A percentile compares a stretch with the other conserved stretches of the same genome.
Evolutionary conservation across 495 filamentous ascomycete genomes (phyloP).

Genomic region (Astrothelium macrocarpum): DNA sequence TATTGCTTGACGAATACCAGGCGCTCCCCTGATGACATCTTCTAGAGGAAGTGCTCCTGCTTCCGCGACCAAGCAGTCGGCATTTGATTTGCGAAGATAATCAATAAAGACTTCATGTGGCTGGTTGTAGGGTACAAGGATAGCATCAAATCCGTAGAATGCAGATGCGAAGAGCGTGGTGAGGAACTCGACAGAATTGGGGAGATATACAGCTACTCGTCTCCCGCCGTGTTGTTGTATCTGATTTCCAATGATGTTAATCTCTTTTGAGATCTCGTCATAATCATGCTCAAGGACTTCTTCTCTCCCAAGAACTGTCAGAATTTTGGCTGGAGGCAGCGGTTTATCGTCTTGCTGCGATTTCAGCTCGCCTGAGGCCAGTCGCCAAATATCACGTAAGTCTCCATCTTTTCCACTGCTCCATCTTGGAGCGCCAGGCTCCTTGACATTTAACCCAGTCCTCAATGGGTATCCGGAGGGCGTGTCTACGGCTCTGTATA

Average conservation of each 20-base stretch:
- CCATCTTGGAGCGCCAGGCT: slow-evolving; percentile 74
- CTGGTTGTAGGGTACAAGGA: slow-evolving; percentile 76
- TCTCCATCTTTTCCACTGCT: slow-evolving; percentile 75
- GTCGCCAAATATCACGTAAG: slow-evolving; percentile 83
- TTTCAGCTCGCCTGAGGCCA: slow-evolving; percentile 52
- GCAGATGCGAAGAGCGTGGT: slow-evolving; percentile 60
- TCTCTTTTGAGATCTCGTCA: slow-evolving; percentile 68
- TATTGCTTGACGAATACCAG: slow-evolving; percentile 64
- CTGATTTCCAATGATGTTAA: slow-evolving; percentile 74
- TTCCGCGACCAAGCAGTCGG: slow-evolving; percentile 72
- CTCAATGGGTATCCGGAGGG: slow-evolving; percentile 77
- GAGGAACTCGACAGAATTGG: slow-evolving; percentile 85
- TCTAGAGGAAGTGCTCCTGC: slow-evolving; percentile 84
- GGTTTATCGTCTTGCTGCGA: slow-evolving; percentile 50
- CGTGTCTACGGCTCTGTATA: slow-evolving; percentile 69
- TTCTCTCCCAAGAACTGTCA: slow-evolving; percentile 71
- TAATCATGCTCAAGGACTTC: slow-evolving; percentile 61
- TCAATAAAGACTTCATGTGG: slow-evolving; percentile 53
- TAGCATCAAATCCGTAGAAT: slow-evolving; percentile 72
- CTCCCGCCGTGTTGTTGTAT: slow-evolving; percentile 58
- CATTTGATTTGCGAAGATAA: slow-evolving; percentile 57
- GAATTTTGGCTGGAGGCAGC: slow-evolving; percentile 62
- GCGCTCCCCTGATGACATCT: slow-evolving; percentile 54
- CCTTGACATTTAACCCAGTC: slow-evolving; percentile 74
- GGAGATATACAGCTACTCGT: slow-evolving; percentile 80